phyloP scores from a whole-genome alignment of 345 rosid species.

The Xanthoceras sorbifolium region DNA sequence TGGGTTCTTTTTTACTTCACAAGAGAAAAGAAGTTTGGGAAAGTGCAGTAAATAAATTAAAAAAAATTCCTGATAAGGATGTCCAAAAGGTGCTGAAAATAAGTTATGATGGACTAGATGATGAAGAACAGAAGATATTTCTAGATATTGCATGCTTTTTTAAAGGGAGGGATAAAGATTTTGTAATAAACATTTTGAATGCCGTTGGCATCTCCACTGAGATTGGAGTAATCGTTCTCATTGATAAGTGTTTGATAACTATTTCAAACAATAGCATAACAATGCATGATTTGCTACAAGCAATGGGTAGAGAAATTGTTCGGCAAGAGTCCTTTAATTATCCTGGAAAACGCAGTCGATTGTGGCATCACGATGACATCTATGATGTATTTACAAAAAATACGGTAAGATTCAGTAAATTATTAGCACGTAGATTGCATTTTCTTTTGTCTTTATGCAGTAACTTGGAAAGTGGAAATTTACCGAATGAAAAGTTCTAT shows the following conservation, averaged over 20 bases:
- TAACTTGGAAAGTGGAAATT: too few species aligned
- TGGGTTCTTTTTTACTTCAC: slow-evolving; percentile 18
- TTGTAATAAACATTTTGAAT: slow-evolving; percentile 23
- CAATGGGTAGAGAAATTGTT: slow-evolving; percentile 40
- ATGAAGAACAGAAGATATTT: slow-evolving; percentile 31
- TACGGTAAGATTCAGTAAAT: too few species aligned
- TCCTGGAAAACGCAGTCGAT: slow-evolving; percentile 25
- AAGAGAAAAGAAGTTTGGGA: slow-evolving; percentile 2
- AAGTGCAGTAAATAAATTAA: not conserved
- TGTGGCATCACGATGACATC: slow-evolving; percentile 19
- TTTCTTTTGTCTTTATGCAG: too few species aligned
- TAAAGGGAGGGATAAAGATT: slow-evolving; percentile 21
- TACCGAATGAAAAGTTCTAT: slow-evolving; percentile 6
- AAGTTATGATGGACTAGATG: slow-evolving; percentile 18
- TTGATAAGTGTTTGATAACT: slow-evolving; percentile 36
- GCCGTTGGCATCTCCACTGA: not conserved
- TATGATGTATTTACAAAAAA: slow-evolving; percentile 22
- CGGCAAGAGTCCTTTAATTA: slow-evolving; percentile 11
- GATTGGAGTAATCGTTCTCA: slow-evolving; percentile 12
- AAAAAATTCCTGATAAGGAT: not conserved
- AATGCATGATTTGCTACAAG: slow-evolving; percentile 48
- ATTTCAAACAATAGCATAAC: slow-evolving; percentile 22
- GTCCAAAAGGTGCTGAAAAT: slow-evolving; percentile 9
- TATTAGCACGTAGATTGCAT: too few species aligned
- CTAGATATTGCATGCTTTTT: slow-evolving; percentile 52